Conservation (phyloP, 163 green algal genomes). For the Volvox carteri region DNA sequence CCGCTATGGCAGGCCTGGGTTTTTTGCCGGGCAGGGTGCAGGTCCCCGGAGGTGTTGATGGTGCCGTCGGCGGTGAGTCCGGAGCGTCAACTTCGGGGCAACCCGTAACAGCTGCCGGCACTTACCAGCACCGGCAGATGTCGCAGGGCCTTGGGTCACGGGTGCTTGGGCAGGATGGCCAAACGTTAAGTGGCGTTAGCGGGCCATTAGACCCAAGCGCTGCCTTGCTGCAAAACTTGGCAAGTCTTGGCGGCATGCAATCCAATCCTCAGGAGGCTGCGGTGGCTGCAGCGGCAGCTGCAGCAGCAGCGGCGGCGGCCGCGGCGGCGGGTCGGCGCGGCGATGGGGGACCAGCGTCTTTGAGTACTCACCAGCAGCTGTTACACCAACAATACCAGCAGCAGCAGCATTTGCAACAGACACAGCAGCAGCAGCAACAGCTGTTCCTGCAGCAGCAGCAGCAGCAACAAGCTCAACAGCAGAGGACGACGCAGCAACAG, state of each 20-base stretch:
- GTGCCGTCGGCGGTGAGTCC: not conserved
- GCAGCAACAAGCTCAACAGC: slow-evolving; percentile 15
- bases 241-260: not conserved
- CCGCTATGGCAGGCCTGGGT: slow-evolving; percentile 11
- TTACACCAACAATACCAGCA: not conserved
- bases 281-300: not conserved
- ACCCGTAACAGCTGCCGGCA: not conserved
- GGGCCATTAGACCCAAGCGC: not conserved
- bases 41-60: not conserved
- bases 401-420: slow-evolving; percentile 2
- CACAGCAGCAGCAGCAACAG: not conserved
- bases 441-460: not conserved
- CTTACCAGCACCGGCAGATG: slow-evolving; percentile 11
- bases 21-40: not conserved
- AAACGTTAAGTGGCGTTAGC: not conserved
- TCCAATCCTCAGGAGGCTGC: not conserved
- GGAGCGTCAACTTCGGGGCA: not conserved
- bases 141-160: not conserved
- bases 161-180: not conserved
- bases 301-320: not conserved
- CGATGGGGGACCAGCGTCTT: not conserved
- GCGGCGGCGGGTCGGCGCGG: not conserved
- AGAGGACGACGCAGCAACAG: not conserved
- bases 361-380: not conserved
- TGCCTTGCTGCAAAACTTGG: slow-evolving; percentile 15